Percentiles rank a stretch among this genome's conserved stretches.
phyloP scores from a whole-genome alignment of 192 early-diverging fungal species.

The Coemansia sp. region DNA sequence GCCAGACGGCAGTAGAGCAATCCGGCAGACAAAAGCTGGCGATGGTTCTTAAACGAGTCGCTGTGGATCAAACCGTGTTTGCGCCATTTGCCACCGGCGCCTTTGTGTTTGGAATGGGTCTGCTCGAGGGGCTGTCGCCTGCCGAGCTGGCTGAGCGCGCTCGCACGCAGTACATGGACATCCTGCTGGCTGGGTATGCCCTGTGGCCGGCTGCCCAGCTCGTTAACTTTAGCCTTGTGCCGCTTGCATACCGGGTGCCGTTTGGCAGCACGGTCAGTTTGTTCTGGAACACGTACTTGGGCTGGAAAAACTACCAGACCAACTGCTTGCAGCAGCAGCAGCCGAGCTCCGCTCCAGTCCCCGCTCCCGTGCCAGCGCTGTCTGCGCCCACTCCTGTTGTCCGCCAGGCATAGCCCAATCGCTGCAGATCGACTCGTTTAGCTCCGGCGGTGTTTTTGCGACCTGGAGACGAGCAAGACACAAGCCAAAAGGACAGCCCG shows the following conservation, averaged over 20 bases:
- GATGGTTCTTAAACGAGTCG: conserved; percentile 29
- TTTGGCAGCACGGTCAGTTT: conserved; percentile 64
- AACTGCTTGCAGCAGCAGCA: no score
- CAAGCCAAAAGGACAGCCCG: no score
- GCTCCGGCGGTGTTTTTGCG: no score
- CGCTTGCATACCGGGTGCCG: conserved; percentile 60
- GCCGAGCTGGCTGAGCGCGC: conserved; percentile 15
- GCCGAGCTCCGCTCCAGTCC: no score
- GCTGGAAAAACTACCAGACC: conserved; percentile 49
- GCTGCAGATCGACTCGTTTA: no score
- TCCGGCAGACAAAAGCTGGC: not conserved
- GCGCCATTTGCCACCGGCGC: conserved; percentile 24
- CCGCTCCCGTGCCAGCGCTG: no score
- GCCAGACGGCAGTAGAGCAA: not conserved
- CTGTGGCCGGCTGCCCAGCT: conserved; percentile 71
- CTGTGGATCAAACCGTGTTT: conserved; percentile 28
- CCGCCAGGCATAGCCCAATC: no score
- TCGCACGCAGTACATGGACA: conserved; percentile 5
- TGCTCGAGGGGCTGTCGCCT: conserved; percentile 23
- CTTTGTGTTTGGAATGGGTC: conserved; percentile 34
- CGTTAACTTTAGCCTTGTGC: conserved; percentile 67
- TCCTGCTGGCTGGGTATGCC: conserved; percentile 25
- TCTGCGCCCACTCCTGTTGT: no score
- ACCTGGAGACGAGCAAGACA: no score
- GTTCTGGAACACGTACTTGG: conserved; percentile 70